Base-by-base conservation (phyloP, 768 basidiomycete species). In the Pleurotus tuber-regium region DNA sequence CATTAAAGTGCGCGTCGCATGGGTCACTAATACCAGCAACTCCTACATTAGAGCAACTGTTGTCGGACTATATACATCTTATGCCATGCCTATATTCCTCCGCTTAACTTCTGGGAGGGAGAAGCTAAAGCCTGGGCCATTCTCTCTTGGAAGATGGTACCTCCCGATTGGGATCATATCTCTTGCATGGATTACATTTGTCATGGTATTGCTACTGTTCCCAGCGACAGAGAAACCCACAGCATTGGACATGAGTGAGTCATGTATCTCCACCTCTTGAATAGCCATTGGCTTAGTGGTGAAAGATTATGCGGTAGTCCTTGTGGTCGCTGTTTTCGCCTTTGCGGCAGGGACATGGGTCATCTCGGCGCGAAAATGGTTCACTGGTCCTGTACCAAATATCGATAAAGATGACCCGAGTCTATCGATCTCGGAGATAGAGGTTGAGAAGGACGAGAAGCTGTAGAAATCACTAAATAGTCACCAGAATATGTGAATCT, bases 21-120 rank as follows among this genome's bases (percentile, higher is more conserved):
- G 19, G 10, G 21, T 35, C 14, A 31, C 29, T 30, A 8, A 11
- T 9, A 18, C 23, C 10, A 39, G 26, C 12, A 33, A 24, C 18
- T 24, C 33, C 31, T 14, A 23, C 46, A 26, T 50, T 25, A 69
- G 63, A 38, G 64, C 66, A 5, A 61, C 66, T 6, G 64, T 72
- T 1, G 66, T 69, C 12, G 66, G 66, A 7, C 50, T 72, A 3
- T 69, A 72, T 49, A 59, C 69, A 7, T 73, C 70, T n/a, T 71
- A 71, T 31, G 64, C 65, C 11, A 67, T 69, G 18, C 71, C 66
- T 0, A 68, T 74, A 21, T 66, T 64, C 35, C 57, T 69, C 19
- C 67, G 70, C 30, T 63, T 69, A n/a, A 72, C 67, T 12, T 63
- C 59, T 21, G 69, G 69, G 4, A 57, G 62, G 28, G 54, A 61